Evolutionary conservation across 2,329 filamentous ascomycete genomes (phyloP).

Genomic region (Phialophora verrucosa): DNA sequence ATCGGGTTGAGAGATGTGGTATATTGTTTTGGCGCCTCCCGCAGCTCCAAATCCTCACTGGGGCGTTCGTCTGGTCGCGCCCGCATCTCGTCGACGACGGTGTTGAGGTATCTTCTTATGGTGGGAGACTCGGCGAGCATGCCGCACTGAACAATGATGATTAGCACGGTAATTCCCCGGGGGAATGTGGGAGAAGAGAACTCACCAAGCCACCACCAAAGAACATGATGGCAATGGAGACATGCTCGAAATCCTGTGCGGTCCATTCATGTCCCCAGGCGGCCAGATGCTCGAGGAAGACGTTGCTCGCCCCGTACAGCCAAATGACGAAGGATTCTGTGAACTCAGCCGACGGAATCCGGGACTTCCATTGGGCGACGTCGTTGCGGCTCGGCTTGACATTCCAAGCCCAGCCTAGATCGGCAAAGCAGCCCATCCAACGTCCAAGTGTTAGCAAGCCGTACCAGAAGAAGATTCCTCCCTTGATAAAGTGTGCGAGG

Average conservation of each 20-base stretch:
- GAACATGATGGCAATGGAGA: slow-evolving; percentile 92
- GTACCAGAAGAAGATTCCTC: slow-evolving; percentile 93
- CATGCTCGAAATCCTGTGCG: slow-evolving; percentile 82
- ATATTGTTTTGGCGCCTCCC: slow-evolving; percentile 70
- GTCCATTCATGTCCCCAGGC: slow-evolving; percentile 74
- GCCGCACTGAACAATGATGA: slow-evolving; percentile 61
- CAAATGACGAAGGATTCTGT: slow-evolving; percentile 89
- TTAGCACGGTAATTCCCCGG: slow-evolving; percentile 1
- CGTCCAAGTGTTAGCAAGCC: slow-evolving; percentile 84
- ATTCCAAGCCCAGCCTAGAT: slow-evolving; percentile 96
- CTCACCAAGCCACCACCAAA: slow-evolving; percentile 84
- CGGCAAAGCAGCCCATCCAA: slow-evolving; percentile 87
- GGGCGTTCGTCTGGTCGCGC: slow-evolving; percentile 42
- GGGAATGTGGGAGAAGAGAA: not conserved
- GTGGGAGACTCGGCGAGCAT: slow-evolving; percentile 81
- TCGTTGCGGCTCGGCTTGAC: slow-evolving; percentile 67
- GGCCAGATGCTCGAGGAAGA: slow-evolving; percentile 88
- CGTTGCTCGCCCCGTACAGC: slow-evolving; percentile 84
- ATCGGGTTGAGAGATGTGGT: slow-evolving; percentile 83
- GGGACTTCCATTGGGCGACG: slow-evolving; percentile 65
- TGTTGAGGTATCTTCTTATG: slow-evolving; percentile 65
- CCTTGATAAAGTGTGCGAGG: slow-evolving; percentile 91
- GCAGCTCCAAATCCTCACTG: slow-evolving; percentile 50
- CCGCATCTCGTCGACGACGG: slow-evolving; percentile 52
- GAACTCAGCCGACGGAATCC: slow-evolving; percentile 79